Conservation (phyloP, 2,329 filamentous ascomycete species). For the Pseudopyrenochaeta lycopersici region DNA sequence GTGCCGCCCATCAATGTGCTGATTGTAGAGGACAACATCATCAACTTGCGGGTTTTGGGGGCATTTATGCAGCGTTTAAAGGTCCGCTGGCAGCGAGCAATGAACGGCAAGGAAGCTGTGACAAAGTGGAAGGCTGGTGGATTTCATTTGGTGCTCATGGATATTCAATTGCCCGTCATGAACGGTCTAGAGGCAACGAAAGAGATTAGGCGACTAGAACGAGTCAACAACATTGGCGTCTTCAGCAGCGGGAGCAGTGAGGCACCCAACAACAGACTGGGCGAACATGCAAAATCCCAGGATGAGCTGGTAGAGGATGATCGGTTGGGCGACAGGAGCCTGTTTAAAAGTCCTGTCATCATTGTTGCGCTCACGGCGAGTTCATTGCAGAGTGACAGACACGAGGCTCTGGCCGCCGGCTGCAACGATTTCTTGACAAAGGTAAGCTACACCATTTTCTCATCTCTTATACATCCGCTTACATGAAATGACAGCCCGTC, state of each 20-base stretch:
- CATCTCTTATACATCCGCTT: constrained; percentile 14
- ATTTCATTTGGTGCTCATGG: constrained; percentile 97
- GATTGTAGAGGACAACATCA: constrained; percentile 98
- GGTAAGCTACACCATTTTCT: constrained; percentile 61
- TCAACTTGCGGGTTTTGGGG: constrained; percentile 92
- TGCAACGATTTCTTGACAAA: constrained; percentile 99
- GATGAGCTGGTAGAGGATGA: constrained; percentile 67
- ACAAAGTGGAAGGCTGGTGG: constrained; percentile 92
- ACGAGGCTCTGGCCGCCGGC: constrained; percentile 91
- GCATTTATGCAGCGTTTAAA: constrained; percentile 96
- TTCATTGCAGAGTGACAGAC: constrained; percentile 91
- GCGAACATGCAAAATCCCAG: constrained; percentile 49
- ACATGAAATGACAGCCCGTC: constrained; percentile 72
- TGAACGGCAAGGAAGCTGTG: constrained; percentile 93
- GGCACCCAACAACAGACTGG: constrained; percentile 41
- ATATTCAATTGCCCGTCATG: constrained; percentile 97
- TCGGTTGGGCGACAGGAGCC: constrained; percentile 67
- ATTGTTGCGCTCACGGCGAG: constrained; percentile 97
- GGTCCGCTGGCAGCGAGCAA: constrained; percentile 95
- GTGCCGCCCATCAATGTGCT: constrained; percentile 97
- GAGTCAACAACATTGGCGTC: constrained; percentile 90
- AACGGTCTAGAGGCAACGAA: constrained; percentile 93
- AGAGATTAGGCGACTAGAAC: constrained; percentile 89
- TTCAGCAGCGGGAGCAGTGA: constrained; percentile 68
- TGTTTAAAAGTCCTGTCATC: constrained; percentile 97